A percentile compares a stretch with the other conserved stretches of the same genome.
phyloP scores from a whole-genome alignment of 805 yeast species.

The Middelhovenomyces tepae region DNA sequence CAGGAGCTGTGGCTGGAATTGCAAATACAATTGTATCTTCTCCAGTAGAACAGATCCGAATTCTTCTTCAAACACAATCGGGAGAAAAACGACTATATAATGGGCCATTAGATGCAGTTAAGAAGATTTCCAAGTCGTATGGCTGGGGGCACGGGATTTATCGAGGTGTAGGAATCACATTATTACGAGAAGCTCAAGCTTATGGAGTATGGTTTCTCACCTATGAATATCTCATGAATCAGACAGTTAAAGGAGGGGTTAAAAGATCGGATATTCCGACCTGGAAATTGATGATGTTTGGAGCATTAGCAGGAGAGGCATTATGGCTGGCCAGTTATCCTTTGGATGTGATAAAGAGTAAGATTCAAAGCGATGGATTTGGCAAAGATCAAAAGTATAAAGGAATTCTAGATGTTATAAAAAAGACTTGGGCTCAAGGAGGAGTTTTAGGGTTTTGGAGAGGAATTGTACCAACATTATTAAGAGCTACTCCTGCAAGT shows the following conservation, averaged over 20 bases:
- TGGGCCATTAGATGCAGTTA: constrained; percentile 39
- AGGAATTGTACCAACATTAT: constrained; percentile 46
- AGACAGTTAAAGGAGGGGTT: constrained; percentile 15
- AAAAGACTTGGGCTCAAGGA: constrained; percentile 32
- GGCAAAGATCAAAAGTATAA: constrained; percentile 25
- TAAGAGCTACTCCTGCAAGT: constrained; percentile 59
- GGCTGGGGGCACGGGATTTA: constrained; percentile 43
- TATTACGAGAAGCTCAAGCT: constrained; percentile 57
- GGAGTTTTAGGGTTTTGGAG: constrained; percentile 48
- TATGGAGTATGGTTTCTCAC: constrained; percentile 69
- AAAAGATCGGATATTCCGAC: constrained; percentile 43
- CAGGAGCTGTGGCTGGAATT: constrained; percentile 59
- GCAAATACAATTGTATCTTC: constrained; percentile 56
- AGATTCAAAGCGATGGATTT: constrained; percentile 47
- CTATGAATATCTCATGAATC: constrained; percentile 45
- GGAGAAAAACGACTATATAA: constrained; percentile 24
- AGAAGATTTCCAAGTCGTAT: constrained; percentile 31
- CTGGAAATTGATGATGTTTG: constrained; percentile 45
- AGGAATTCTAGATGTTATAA: constrained; percentile 33
- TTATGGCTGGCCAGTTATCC: constrained; percentile 64
- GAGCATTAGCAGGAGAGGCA: constrained; percentile 62
- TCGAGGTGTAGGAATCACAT: constrained; percentile 48
- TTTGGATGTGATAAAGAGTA: constrained; percentile 55
- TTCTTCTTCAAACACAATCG: constrained; percentile 48
- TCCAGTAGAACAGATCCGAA: constrained; percentile 61